Percentiles rank a stretch among this genome's conserved stretches.
Evolutionary conservation across 805 yeast species (phyloP).

Genomic region (Lipomyces sp.): DNA sequence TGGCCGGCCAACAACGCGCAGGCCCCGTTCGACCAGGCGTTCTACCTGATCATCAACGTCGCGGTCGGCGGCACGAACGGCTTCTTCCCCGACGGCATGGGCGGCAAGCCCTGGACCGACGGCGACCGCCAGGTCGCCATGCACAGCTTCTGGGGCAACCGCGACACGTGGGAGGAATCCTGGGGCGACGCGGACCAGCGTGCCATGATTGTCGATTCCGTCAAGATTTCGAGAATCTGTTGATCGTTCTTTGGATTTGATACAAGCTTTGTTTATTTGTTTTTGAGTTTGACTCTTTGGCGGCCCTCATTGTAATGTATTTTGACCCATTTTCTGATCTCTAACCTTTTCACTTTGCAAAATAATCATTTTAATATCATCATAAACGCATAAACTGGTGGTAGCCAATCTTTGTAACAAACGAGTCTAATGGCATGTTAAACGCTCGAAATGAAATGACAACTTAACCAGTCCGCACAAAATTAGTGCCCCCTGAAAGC

Average conservation of each 20-base stretch:
- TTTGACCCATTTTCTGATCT: too few species aligned
- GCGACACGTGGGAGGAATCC: slow-evolving; percentile 10
- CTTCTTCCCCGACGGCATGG: slow-evolving; percentile 17
- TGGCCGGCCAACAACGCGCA: slow-evolving; percentile 14
- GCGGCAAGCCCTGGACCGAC: slow-evolving; percentile 25
- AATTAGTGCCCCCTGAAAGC: too few species aligned
- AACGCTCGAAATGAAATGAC: too few species aligned
- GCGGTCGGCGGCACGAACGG: slow-evolving; percentile 28
- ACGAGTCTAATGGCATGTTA: too few species aligned
- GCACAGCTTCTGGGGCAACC: slow-evolving; percentile 17
- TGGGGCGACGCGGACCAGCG: slow-evolving; percentile 19
- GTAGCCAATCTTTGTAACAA: too few species aligned
- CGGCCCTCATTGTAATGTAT: too few species aligned
- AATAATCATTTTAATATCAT: too few species aligned
- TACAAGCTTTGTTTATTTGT: too few species aligned
- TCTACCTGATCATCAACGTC: slow-evolving; percentile 23
- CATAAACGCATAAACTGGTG: too few species aligned
- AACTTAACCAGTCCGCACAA: too few species aligned
- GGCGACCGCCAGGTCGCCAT: slow-evolving; percentile 19
- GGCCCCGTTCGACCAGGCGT: slow-evolving; percentile 27
- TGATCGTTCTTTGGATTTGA: neutral
- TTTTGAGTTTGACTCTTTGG: too few species aligned
- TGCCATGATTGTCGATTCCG: slow-evolving; percentile 21
- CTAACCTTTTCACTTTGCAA: too few species aligned
- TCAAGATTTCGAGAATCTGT: slow-evolving; percentile 17